phyloP scores from a whole-genome alignment of 139 green algal genomes.

The Chlorella sp. region DNA sequence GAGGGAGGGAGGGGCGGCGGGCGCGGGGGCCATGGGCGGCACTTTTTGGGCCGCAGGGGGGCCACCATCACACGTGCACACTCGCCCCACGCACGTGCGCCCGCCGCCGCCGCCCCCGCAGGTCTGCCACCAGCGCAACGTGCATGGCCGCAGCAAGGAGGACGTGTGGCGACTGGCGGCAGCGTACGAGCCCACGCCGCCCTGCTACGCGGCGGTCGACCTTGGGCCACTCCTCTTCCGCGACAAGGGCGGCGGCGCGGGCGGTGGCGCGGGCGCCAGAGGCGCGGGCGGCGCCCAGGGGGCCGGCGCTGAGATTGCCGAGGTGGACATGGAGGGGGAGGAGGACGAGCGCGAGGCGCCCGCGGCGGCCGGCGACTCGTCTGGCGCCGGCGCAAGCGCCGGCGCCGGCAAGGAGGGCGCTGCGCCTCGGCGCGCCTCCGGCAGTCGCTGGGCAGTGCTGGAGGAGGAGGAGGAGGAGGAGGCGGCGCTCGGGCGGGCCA shows the following conservation, averaged over 20 bases:
- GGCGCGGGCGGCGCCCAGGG: neutral
- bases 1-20: too few species aligned
- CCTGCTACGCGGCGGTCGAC: conserved; percentile 31
- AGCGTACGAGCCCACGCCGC: conserved; percentile 43
- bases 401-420: neutral
- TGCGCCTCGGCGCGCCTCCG: neutral
- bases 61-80: too few species aligned
- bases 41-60: too few species aligned
- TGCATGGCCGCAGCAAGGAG: conserved; percentile 49
- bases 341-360: conserved; percentile 9
- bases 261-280: neutral
- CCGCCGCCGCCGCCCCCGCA: too few species aligned
- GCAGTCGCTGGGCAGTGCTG: conserved; percentile 16
- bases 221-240: conserved; percentile 12
- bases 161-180: conserved; percentile 31
- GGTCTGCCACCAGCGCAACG: conserved; percentile 48
- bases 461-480: neutral
- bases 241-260: neutral
- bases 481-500: neutral
- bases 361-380: conserved; percentile 1
- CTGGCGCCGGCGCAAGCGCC: neutral
- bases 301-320: conserved; percentile 32
- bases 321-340: conserved; percentile 59
- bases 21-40: too few species aligned
- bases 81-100: too few species aligned